Evolutionary conservation across 352 stramenopile genomes (phyloP).

Genomic region (Phytophthora sp.): DNA sequence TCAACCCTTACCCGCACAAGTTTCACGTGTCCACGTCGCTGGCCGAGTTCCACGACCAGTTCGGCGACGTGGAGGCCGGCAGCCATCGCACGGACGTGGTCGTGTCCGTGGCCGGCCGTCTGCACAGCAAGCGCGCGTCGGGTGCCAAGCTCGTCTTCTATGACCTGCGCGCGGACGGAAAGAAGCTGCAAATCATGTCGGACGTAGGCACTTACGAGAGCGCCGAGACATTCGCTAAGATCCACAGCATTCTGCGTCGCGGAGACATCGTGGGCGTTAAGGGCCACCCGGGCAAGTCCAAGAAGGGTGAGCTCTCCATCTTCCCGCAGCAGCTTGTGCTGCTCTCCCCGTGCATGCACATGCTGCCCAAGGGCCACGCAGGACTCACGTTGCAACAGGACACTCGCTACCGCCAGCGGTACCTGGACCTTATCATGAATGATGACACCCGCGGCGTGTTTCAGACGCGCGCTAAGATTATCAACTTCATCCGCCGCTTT

Average conservation of each 20-base stretch:
- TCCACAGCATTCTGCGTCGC: conserved; percentile 92
- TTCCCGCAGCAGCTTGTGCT: conserved; percentile 90
- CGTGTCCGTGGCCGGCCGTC: conserved; percentile 94
- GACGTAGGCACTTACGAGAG: conserved; percentile 74
- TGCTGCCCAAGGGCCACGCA: conserved; percentile 80
- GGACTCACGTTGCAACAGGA: conserved; percentile 76
- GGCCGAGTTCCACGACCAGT: conserved; percentile 94
- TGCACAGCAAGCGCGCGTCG: conserved; percentile 95
- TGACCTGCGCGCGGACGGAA: conserved; percentile 94
- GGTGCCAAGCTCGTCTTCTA: conserved; percentile 99
- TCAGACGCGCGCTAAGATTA: conserved; percentile 93
- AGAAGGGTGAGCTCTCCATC: conserved; percentile 98
- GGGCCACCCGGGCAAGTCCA: conserved; percentile 96
- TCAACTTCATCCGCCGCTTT: conserved; percentile 92
- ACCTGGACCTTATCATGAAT: conserved; percentile 98
- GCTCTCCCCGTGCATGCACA: conserved; percentile 87
- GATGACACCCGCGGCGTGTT: conserved; percentile 94
- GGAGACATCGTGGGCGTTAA: conserved; percentile 97
- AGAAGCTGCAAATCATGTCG: conserved; percentile 98
- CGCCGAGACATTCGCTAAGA: conserved; percentile 65
- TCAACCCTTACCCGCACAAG: conserved; percentile 99
- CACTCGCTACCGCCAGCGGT: conserved; percentile 91
- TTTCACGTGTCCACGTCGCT: conserved; percentile 95
- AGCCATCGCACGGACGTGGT: conserved; percentile 76
- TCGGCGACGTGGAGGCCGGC: conserved; percentile 78